These are phyloP conservation scores for Gossypium davidsonii DNA, from an alignment of 441 rosid species.

Conservation along the genomic window DNA sequence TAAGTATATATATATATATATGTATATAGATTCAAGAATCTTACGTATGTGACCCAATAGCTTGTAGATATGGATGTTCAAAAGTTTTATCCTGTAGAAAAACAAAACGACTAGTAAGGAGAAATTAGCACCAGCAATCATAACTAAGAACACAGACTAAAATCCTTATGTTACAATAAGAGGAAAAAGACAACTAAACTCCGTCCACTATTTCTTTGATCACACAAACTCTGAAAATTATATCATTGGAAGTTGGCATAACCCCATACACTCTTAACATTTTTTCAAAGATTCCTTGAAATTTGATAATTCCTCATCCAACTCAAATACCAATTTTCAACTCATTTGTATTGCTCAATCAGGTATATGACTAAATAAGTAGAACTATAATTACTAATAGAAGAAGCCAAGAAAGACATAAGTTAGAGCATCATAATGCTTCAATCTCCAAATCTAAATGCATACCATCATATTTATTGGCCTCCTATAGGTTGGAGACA, in stretches of 20 bases:
- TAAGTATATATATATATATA: background rate
- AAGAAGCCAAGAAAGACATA: background rate
- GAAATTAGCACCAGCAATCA: slow-evolving; percentile 9
- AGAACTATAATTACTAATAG: background rate
- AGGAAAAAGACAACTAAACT: background rate
- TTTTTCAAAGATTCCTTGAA: background rate
- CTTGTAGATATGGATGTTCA: slow-evolving; percentile 92
- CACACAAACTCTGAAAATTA: background rate
- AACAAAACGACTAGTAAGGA: slow-evolving; percentile 11
- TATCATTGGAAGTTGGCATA: background rate
- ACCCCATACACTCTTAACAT: background rate
- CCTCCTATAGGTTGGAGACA: background rate
- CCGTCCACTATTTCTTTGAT: background rate
- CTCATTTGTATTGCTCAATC: background rate
- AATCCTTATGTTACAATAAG: background rate
- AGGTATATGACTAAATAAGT: background rate
- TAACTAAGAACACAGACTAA: background rate
- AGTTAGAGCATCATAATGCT: background rate
- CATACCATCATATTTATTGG: background rate
- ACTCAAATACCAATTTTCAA: background rate
- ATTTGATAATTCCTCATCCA: background rate
- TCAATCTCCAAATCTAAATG: background rate
- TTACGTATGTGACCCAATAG: slow-evolving; percentile 92
- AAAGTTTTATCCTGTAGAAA: slow-evolving; percentile 82
- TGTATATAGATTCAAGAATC: slow-evolving; percentile 17